These are phyloP conservation scores for Hypoxylon subgilvum DNA, from an alignment of 495 filamentous ascomycete species.

Conservation along the genomic window DNA sequence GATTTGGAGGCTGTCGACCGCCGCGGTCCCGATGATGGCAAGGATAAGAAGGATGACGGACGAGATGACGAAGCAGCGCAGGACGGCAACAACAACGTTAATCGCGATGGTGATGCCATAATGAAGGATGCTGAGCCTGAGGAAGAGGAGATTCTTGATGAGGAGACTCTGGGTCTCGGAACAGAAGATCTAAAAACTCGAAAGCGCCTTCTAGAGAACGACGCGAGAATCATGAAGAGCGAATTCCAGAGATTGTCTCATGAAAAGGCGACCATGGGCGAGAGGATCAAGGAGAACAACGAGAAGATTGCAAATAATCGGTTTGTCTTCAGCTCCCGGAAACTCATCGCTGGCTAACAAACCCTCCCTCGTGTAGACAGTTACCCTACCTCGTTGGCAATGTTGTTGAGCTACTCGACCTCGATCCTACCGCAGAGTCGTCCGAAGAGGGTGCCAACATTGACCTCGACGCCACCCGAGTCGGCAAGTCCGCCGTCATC, in stretches of 20 bases:
- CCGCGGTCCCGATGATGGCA: slow-evolving; percentile 69
- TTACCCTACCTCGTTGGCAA: slow-evolving; percentile 98
- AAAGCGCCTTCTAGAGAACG: slow-evolving; percentile 90
- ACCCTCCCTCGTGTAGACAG: slow-evolving; percentile 69
- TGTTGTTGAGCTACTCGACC: slow-evolving; percentile 93
- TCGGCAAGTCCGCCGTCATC: slow-evolving; percentile 98
- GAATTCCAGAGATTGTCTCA: slow-evolving; percentile 93
- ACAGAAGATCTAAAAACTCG: slow-evolving; percentile 92
- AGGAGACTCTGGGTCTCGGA: slow-evolving; percentile 86
- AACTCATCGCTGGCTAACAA: slow-evolving; percentile 20
- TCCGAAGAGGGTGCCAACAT: slow-evolving; percentile 98
- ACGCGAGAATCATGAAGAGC: slow-evolving; percentile 97
- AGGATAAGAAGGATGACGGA: slow-evolving; percentile 73
- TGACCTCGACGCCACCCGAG: slow-evolving; percentile 93
- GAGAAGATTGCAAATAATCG: slow-evolving; percentile 99
- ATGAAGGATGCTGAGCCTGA: slow-evolving; percentile 81
- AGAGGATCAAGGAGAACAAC: slow-evolving; percentile 98
- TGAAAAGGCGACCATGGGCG: slow-evolving; percentile 91
- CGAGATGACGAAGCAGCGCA: slow-evolving; percentile 69
- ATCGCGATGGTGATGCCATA: slow-evolving; percentile 76
- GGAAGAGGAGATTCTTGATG: slow-evolving; percentile 82
- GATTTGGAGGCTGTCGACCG: slow-evolving; percentile 74
- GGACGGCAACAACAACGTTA: slow-evolving; percentile 63
- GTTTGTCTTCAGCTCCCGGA: slow-evolving; percentile 58
- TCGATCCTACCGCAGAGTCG: slow-evolving; percentile 94